Evolutionary conservation across 116 monocot genomes (phyloP).

Genomic region (Dioscorea cayenensis): DNA sequence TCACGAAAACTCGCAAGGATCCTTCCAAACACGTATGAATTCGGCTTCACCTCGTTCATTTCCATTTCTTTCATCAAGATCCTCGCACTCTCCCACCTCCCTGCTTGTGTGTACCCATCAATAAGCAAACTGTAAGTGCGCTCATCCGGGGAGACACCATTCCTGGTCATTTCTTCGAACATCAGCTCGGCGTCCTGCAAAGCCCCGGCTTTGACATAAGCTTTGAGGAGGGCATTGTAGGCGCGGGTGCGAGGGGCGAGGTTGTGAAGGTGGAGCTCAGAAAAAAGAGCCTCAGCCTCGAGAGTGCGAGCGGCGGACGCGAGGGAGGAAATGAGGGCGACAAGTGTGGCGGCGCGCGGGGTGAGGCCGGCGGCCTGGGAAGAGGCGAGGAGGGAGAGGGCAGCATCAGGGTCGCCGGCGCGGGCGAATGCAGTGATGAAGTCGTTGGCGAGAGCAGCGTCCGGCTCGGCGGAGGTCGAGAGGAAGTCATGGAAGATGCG

Average conservation of each 20-base stretch:
- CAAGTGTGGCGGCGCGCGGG: slow-evolving; percentile 53
- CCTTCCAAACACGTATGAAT: slow-evolving; percentile 79
- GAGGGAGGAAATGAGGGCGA: slow-evolving; percentile 51
- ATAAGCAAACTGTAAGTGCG: slow-evolving; percentile 80
- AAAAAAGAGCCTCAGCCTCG: slow-evolving; percentile 82
- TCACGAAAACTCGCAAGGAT: slow-evolving; percentile 81
- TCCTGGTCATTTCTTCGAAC: slow-evolving; percentile 66
- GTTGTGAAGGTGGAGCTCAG: slow-evolving; percentile 53
- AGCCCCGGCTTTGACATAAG: slow-evolving; percentile 60
- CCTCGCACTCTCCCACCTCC: slow-evolving; percentile 77
- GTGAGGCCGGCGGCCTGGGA: slow-evolving; percentile 80
- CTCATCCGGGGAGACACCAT: slow-evolving; percentile 63
- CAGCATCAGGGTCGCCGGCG: slow-evolving; percentile 51
- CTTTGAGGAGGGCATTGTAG: slow-evolving; percentile 90
- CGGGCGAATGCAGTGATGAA: slow-evolving; percentile 61
- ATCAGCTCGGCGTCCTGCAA: slow-evolving; percentile 66
- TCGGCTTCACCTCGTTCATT: slow-evolving; percentile 30
- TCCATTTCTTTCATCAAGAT: slow-evolving; percentile 95
- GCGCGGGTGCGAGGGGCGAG: slow-evolving; percentile 57
- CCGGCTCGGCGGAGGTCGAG: slow-evolving; percentile 51
- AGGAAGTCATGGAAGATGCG: slow-evolving; percentile 38
- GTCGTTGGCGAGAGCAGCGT: slow-evolving; percentile 64
- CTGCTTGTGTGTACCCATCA: slow-evolving; percentile 76
- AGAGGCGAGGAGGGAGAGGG: slow-evolving; percentile 42
- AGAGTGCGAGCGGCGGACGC: slow-evolving; percentile 36